Evolutionary conservation across 176 grass and related monocot genomes (phyloP), one percentile per base, ranked within the genome.

Genomic region (Triticum turgidum): DNA sequence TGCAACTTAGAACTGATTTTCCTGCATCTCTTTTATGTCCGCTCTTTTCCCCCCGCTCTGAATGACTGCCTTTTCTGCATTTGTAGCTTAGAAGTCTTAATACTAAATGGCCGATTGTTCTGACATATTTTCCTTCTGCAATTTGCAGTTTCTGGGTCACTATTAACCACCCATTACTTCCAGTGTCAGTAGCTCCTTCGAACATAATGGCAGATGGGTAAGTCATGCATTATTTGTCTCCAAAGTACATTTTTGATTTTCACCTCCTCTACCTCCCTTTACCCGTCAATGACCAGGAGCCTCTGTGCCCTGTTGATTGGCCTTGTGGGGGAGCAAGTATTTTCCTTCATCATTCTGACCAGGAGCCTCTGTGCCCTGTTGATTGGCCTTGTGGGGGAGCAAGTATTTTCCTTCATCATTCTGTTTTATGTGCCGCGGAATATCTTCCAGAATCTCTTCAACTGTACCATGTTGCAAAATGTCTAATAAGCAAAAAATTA

Each of bases 131-230:
- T 88, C 54, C 39, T 82, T 70, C 37, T 85, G 22, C 76, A 65
- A 80, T 27, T 37, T 91, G 69, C 89, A 98, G 93, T 81, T 98
- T 98, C 85, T 98, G 93, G 91, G 76, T 91, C 62, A 90, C 91
- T 47, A 17, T 98, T 47, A 73, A 78, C 70, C 80, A 94, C 74
- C 86, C 82, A 9, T 83, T 98, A 87, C 68, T 65, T 82, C 86
- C 86, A 25, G 10, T 87, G n/a, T 84, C 82, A 88, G 65, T 98
- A 82, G 38, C 77, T 75, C 83, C 96, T 39, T 90, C 84, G 65
- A 59, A 52, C 18, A 24, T 89, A 58, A 77, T 42, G 25, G 52
- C 70, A 79, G 91, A 98, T 29, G 93, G 93, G 96, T 98, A 80
- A 93, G 91, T 80, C 35, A 81, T 85, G 47, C 45, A 69, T 91